Evolutionary conservation across 805 yeast species (phyloP), one percentile per base, ranked within the genome.

Genomic region (Candida qinlingensis): DNA sequence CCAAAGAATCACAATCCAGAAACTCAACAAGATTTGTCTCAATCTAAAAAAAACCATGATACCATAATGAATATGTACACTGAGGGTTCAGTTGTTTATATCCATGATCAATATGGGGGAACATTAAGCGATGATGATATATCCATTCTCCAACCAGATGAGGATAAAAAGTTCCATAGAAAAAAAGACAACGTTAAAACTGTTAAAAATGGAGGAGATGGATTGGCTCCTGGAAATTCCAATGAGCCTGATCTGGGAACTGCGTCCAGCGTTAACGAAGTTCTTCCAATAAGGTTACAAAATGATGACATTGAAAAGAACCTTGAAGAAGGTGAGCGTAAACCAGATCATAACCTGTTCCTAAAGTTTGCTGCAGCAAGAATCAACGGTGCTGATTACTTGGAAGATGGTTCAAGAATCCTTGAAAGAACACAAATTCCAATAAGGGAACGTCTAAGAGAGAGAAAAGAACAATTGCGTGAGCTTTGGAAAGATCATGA

Each of bases 41-140:
- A 26, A 12, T 11, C 28, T 13, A 37, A 31, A 26, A 11, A 8
- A 5, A 11, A 7, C 3, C 40, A 40, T 9, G 27, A 39, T 3
- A 5, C 25, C 3, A 7, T 49, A 19, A 10, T 52, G 28, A 11
- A 33, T 6, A 29, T 10, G 7, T 51, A 50, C 38, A 30, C 30
- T 7, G 51, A 44, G 11, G 33, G 37, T 13, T 50, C 58, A 3
- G 31, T 26, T 3, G 38, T 53, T 0, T 56, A 56, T 34, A 31
- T 37, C 5, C 50, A 50, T 35, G 47, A n/a, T 1, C 41, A 53
- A 7, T 56, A 56, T 37, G 44, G 46, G 4, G 44, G 43, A 12
- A 33, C 38, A 2, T 41, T 52, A 12, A 54, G 57, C 34, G 57
- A 54, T 39, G 57, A 56, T 39, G 59, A 56, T 34, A 26, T 39